These are phyloP conservation scores for Cylindrodendrum hubeiense DNA, from an alignment of 2,329 filamentous ascomycete genomes.

Conservation along the genomic window DNA sequence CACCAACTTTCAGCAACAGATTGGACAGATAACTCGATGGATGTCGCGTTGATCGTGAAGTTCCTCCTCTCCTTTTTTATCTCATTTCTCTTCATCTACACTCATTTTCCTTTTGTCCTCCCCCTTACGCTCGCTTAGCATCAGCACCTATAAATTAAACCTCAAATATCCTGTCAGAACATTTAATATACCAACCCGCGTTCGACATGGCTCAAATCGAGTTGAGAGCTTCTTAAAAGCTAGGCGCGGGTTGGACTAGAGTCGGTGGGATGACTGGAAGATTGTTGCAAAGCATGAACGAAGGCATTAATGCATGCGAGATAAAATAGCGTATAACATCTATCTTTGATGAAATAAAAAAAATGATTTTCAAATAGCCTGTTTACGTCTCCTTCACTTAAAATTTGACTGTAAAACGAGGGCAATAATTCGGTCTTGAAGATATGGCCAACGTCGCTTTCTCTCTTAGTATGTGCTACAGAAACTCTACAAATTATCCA, in stretches of 20 bases:
- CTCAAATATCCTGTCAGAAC: not conserved
- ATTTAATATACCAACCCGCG: not conserved
- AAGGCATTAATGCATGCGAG: not conserved
- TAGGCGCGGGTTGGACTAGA: not conserved
- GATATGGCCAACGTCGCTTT: not conserved
- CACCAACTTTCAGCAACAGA: not conserved
- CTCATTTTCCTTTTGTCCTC: not conserved
- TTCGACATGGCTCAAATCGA: not conserved
- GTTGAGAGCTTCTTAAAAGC: not conserved
- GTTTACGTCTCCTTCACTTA: not conserved
- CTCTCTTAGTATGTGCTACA: not conserved
- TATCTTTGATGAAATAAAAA: not conserved
- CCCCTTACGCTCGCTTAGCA: not conserved
- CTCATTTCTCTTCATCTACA: not conserved
- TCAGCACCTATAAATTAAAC: not conserved
- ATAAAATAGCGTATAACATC: not conserved
- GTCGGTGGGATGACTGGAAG: not conserved
- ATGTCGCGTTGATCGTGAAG: not conserved
- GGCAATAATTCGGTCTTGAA: not conserved
- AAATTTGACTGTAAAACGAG: not conserved
- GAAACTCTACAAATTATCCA: constrained; percentile 11
- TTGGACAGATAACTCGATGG: not conserved
- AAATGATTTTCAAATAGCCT: not conserved
- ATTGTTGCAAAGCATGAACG: not conserved
- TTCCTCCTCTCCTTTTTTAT: not conserved